Evolutionary conservation across 202 grass and related monocot species (phyloP).

Genomic region (Eragrostis tef): DNA sequence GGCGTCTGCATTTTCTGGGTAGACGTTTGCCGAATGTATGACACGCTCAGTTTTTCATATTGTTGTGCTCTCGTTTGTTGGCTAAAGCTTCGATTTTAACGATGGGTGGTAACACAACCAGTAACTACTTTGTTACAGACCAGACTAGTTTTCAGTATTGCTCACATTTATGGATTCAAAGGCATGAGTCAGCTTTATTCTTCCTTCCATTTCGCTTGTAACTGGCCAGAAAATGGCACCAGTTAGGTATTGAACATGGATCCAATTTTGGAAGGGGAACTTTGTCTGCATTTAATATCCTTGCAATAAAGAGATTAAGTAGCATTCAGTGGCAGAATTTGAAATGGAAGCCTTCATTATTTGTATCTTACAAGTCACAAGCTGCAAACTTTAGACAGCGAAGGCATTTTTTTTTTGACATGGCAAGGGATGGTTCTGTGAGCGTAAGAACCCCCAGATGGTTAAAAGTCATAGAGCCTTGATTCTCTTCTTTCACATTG

Average conservation of each 20-base stretch:
- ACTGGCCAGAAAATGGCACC: background rate
- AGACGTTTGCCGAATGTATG: background rate
- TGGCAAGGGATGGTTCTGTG: constrained; percentile 16
- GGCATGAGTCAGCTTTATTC: background rate
- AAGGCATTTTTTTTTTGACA: constrained; percentile 12
- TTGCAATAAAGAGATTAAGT: background rate
- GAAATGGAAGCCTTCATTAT: background rate
- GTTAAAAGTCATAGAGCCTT: background rate
- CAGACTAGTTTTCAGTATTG: background rate
- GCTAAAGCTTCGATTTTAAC: background rate
- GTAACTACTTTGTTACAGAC: background rate
- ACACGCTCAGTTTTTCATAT: no score
- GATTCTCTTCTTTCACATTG: background rate
- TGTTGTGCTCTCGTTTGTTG: background rate
- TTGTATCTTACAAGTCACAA: constrained; percentile 13
- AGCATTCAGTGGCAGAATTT: background rate
- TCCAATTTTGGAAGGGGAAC: background rate
- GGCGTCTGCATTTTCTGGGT: background rate
- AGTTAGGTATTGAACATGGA: background rate
- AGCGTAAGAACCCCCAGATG: background rate
- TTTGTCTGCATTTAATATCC: background rate
- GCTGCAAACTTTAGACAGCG: background rate
- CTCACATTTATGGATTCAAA: constrained; percentile 25
- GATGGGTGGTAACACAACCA: background rate
- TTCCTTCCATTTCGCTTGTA: background rate